Evolutionary conservation across 306 rosid species (phyloP).

Genomic region (Purshia tridentata): DNA sequence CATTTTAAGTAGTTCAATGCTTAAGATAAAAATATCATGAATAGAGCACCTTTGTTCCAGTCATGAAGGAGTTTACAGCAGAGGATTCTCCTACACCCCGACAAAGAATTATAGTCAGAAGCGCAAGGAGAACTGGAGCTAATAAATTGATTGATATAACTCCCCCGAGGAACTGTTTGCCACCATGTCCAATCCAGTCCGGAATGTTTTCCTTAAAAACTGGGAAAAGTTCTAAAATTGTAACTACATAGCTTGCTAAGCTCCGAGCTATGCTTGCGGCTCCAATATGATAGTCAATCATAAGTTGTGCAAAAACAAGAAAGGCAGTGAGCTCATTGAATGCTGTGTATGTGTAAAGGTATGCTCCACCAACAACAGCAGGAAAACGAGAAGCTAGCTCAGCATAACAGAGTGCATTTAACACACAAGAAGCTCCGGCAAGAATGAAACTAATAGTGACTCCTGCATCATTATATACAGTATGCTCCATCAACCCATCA

Average conservation of each 20-base stretch:
- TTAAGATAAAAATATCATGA: slow-evolving; percentile 15
- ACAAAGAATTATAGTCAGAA: slow-evolving; percentile 75
- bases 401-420: slow-evolving; percentile 92
- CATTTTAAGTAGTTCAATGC: slow-evolving; percentile 1
- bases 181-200: slow-evolving; percentile 86
- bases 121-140: slow-evolving; percentile 79
- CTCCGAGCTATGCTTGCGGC: slow-evolving; percentile 98
- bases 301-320: slow-evolving; percentile 87
- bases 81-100: slow-evolving; percentile 85
- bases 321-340: slow-evolving; percentile 94
- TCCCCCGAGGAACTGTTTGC: slow-evolving; percentile 58
- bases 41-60: slow-evolving; percentile 71
- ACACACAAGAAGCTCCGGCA: slow-evolving; percentile 85
- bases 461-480: slow-evolving; percentile 50
- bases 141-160: slow-evolving; percentile 72
- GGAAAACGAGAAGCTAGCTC: slow-evolving; percentile 92
- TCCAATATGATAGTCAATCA: slow-evolving; percentile 97
- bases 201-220: slow-evolving; percentile 76
- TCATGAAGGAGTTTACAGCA: slow-evolving; percentile 75
- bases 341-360: slow-evolving; percentile 84
- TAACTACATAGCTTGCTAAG: slow-evolving; percentile 73
- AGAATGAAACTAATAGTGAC: slow-evolving; percentile 80
- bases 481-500: neutral
- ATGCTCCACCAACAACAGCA: slow-evolving; percentile 95
- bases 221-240: slow-evolving; percentile 77